Evolutionary conservation across 139 green algal species (phyloP).

Genomic region (Haematococcus sp.): DNA sequence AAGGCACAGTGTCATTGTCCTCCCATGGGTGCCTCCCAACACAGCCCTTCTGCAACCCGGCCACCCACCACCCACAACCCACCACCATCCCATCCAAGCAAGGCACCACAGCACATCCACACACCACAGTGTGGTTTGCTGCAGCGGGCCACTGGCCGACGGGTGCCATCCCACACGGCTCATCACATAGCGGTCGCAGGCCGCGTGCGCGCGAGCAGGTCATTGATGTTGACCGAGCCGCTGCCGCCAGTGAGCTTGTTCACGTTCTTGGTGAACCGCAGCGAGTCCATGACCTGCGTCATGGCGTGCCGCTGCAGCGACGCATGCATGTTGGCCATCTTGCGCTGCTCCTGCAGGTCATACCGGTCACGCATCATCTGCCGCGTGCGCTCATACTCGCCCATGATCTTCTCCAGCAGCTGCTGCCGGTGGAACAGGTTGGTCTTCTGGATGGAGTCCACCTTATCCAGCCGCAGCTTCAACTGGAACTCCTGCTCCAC

Average conservation of each 20-base stretch:
- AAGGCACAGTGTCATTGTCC: too few species aligned
- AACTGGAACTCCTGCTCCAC: constrained; percentile 57
- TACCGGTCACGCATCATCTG: constrained; percentile 46
- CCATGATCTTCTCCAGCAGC: constrained; percentile 75
- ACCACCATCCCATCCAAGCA: too few species aligned
- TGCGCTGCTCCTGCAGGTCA: constrained; percentile 62
- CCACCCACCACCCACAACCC: too few species aligned
- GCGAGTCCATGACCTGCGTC: constrained; percentile 41
- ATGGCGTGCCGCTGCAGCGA: constrained; percentile 69
- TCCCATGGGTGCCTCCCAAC: too few species aligned
- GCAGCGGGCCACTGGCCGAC: too few species aligned
- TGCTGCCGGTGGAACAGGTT: constrained; percentile 62
- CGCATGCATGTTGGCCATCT: constrained; percentile 76
- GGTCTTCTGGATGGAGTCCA: constrained; percentile 68
- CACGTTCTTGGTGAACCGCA: constrained; percentile 46
- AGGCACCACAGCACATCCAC: too few species aligned
- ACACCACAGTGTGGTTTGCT: too few species aligned
- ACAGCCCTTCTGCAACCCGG: too few species aligned
- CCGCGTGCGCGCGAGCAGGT: constrained; percentile 5
- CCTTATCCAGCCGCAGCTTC: constrained; percentile 59
- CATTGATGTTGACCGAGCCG: constrained; percentile 20
- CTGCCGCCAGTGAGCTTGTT: constrained; percentile 20
- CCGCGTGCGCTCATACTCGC: constrained; percentile 57
- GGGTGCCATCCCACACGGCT: too few species aligned
- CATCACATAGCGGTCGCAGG: constrained; percentile 14